Evolutionary conservation across 1,284 basidiomycete species (phyloP).

Genomic region (Bondarzewia mesenterica): DNA sequence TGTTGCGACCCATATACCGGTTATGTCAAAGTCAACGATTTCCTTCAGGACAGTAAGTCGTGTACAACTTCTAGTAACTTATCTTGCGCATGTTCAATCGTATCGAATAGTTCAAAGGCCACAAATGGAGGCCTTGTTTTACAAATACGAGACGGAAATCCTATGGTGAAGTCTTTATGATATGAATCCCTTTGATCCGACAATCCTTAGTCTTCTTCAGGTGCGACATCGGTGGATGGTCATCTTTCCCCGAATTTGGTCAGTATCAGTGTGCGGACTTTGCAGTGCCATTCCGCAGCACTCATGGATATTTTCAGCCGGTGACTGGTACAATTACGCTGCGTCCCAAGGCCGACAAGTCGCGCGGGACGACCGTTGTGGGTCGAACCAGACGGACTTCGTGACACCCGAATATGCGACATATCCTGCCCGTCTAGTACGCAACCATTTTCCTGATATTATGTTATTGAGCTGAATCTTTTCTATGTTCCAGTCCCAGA

Average conservation of each 20-base stretch:
- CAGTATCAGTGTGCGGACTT: not conserved
- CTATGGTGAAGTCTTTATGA: conserved; percentile 37
- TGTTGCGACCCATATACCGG: conserved; percentile 50
- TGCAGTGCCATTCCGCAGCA: no score
- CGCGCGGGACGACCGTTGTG: conserved; percentile 46
- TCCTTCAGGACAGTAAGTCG: conserved; percentile 31
- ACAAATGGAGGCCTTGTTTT: conserved; percentile 47
- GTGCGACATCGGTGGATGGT: conserved; percentile 54
- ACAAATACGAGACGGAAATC: conserved; percentile 45
- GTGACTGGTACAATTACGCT: conserved; percentile 44
- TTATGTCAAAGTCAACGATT: conserved; percentile 39
- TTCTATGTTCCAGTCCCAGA: conserved; percentile 26
- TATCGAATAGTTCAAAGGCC: conserved; percentile 33
- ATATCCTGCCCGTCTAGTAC: conserved; percentile 34
- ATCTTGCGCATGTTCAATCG: not conserved
- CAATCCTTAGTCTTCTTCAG: conserved; percentile 25
- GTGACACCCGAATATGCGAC: conserved; percentile 51
- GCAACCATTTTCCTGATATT: not conserved
- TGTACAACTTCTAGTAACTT: not conserved
- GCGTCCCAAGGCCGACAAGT: conserved; percentile 41
- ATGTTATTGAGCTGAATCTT: not conserved
- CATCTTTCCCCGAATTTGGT: conserved; percentile 13
- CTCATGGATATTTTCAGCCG: conserved; percentile 36
- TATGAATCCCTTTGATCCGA: not conserved
- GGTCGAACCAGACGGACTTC: conserved; percentile 39